These are phyloP conservation scores for Cercospora sp. DNA, from an alignment of 2,329 filamentous ascomycete genomes.

Conservation along the genomic window DNA sequence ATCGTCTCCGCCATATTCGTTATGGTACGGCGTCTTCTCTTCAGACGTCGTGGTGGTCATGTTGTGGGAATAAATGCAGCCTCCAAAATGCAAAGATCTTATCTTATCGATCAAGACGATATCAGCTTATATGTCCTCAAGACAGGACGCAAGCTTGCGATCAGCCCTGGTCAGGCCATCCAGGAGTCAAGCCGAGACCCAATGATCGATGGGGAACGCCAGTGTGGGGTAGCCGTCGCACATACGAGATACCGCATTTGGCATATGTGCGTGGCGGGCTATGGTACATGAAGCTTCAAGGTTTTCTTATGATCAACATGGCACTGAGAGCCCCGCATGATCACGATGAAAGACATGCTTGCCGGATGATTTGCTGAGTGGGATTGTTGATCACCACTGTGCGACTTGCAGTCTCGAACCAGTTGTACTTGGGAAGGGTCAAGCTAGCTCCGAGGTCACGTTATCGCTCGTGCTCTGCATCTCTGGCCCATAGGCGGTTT, in stretches of 20 bases:
- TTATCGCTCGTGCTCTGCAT: neutral
- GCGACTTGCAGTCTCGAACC: neutral
- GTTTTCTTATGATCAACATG: neutral
- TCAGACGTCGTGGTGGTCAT: neutral
- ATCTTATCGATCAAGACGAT: neutral
- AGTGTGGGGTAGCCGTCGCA: neutral
- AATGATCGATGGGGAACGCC: neutral
- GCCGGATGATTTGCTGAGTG: neutral
- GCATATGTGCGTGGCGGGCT: neutral
- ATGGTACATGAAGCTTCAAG: neutral
- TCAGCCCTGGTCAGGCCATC: neutral
- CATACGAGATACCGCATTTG: neutral
- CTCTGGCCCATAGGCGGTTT: neutral
- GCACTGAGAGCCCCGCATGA: neutral
- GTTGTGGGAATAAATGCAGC: neutral
- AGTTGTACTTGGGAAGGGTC: neutral
- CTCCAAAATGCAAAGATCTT: neutral
- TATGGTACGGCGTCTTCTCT: neutral
- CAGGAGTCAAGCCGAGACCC: neutral
- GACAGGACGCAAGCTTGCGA: neutral
- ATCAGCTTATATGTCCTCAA: neutral
- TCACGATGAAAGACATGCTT: neutral
- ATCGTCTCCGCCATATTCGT: neutral
- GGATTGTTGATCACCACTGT: neutral
- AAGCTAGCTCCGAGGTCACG: neutral